phyloP scores from a whole-genome alignment of 108 stramenopile species.

The Chaetoceros muelleri region DNA sequence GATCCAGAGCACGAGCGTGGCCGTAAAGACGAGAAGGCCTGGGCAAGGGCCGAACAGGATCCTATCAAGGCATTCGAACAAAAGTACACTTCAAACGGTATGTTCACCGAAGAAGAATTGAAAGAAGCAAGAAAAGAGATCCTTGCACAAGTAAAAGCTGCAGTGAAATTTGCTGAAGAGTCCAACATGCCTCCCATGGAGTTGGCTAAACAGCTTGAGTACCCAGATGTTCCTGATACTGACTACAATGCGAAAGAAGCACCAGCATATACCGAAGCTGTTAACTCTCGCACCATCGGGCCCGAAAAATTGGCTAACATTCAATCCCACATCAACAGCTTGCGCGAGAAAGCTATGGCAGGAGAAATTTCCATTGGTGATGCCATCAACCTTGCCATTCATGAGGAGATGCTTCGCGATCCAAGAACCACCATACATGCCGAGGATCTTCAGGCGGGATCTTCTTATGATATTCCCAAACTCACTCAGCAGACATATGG shows the following conservation, averaged over 20 bases:
- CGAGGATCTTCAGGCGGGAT: constrained; percentile 97
- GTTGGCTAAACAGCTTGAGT: constrained; percentile 96
- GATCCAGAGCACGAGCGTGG: constrained; percentile 98
- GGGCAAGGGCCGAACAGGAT: constrained; percentile 91
- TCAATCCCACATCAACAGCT: constrained; percentile 56
- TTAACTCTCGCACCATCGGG: constrained; percentile 77
- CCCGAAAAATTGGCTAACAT: constrained; percentile 63
- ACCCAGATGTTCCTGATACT: constrained; percentile 90
- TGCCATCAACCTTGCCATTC: constrained; percentile 96
- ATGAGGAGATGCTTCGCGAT: constrained; percentile 99
- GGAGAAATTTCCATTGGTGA: constrained; percentile 96
- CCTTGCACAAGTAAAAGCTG: constrained; percentile 77
- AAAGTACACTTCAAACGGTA: constrained; percentile 54
- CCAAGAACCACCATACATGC: constrained; percentile 97
- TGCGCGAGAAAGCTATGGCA: constrained; percentile 73
- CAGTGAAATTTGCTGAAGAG: constrained; percentile 87
- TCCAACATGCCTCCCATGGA: constrained; percentile 88
- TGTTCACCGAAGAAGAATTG: constrained; percentile 86
- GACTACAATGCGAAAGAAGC: constrained; percentile 86
- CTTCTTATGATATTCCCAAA: constrained; percentile 96
- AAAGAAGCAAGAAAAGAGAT: constrained; percentile 72
- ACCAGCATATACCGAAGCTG: constrained; percentile 74
- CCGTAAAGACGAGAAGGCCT: constrained; percentile 96
- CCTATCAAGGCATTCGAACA: constrained; percentile 93
- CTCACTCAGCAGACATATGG: constrained; percentile 97